Evolutionary conservation across 371 early-diverging fungal genomes (phyloP).

Genomic region (Circinella minor): DNA sequence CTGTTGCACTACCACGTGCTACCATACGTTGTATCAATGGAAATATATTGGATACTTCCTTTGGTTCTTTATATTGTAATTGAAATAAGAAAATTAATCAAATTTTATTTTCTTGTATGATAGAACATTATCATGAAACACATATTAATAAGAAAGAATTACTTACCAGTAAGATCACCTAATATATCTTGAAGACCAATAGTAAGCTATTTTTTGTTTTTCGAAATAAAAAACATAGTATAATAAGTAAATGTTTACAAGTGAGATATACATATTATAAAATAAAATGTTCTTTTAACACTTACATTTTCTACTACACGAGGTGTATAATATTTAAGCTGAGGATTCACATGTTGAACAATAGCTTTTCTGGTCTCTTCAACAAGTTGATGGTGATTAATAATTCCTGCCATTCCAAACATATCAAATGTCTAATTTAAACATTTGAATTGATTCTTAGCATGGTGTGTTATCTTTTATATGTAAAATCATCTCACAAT

Average conservation of each 20-base stretch:
- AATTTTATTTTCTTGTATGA: no score
- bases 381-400: no score
- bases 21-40: slow-evolving; percentile 23
- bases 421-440: no score
- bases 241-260: no score
- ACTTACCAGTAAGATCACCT: slow-evolving; percentile 2
- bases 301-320: slow-evolving; percentile 16
- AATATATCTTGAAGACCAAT: neutral
- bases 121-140: no score
- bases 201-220: neutral
- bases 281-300: neutral
- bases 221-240: no score
- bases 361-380: neutral
- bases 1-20: slow-evolving; percentile 23
- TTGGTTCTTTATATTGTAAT: neutral
- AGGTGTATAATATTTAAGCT: slow-evolving; percentile 14
- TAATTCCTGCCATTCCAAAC: no score
- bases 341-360: slow-evolving; percentile 12
- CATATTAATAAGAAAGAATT: neutral
- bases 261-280: no score
- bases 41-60: slow-evolving; percentile 16
- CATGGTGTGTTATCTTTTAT: no score
- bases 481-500: neutral
- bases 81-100: no score
- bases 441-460: no score